These are phyloP conservation scores for Pseudopyricularia javanii DNA, from an alignment of 2,329 filamentous ascomycete genomes.

Conservation along the genomic window DNA sequence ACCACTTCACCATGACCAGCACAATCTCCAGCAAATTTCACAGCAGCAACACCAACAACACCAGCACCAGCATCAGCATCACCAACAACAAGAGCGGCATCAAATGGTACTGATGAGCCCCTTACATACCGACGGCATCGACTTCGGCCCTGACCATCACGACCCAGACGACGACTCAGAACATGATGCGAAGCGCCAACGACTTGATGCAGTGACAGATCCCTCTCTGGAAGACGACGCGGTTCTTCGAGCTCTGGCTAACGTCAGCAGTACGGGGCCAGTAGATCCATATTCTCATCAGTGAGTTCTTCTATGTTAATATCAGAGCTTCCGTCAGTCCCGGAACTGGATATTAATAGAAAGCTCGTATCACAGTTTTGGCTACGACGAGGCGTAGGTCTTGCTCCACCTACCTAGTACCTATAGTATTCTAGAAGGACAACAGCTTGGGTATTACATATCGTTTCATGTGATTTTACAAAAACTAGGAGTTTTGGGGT, in stretches of 20 bases:
- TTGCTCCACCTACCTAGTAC: too few species aligned
- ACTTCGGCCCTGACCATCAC: conserved; percentile 14
- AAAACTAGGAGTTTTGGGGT: too few species aligned
- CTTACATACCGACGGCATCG: conserved; percentile 14
- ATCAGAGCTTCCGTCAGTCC: not conserved
- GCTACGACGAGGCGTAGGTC: not conserved
- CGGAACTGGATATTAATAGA: not conserved
- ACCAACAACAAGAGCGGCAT: conserved; percentile 3
- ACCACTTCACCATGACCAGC: not conserved
- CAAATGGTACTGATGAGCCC: conserved; percentile 4
- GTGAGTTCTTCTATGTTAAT: conserved; percentile 21
- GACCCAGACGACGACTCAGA: conserved; percentile 16
- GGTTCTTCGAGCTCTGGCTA: conserved; percentile 30
- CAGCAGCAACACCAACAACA: not conserved
- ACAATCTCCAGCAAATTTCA: not conserved
- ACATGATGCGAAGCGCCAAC: conserved; percentile 26
- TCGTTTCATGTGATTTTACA: too few species aligned
- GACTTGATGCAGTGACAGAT: conserved; percentile 22
- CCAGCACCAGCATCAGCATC: too few species aligned
- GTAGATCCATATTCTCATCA: conserved; percentile 27
- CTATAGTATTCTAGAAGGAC: too few species aligned
- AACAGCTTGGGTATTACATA: too few species aligned
- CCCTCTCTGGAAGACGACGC: conserved; percentile 32
- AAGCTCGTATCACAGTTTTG: not conserved
- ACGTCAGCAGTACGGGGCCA: conserved; percentile 23